Base-by-base conservation (phyloP, 371 early-diverging fungal genomes). In the Mortierella sp. region DNA sequence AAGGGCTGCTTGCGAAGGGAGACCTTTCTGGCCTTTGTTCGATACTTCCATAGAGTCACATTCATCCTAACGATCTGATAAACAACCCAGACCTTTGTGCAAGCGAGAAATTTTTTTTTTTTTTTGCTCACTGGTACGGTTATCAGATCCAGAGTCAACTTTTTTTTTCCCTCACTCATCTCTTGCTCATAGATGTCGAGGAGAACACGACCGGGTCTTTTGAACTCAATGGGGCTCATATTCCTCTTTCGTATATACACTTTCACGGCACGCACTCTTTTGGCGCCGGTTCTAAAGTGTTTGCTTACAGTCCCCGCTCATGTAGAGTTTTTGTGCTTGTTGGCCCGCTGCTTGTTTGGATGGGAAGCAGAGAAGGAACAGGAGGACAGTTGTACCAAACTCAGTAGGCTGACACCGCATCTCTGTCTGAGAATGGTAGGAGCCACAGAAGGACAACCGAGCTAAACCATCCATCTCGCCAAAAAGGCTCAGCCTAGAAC, bases 81-180 rank as follows among this genome's bases (percentile, higher is more conserved):
- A 67, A 67, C 58, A 53, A 39, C 6, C 34, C 19, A 18, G 27
- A 39, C 39, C 7, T 14, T 19, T 23, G 23, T 23, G 23, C 10
- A 18, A 26, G 24, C 4, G 45, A 26, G 28, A 39, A 41, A 47
- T 3, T 34, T 34, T 34, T 34, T 4, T 10, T 10, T 45, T 54
- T 45, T 64, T 56, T 65, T 3, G n/a, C 18, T 1, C 8, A 16
- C 12, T 18, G 24, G 31, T n/a, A 4, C 45, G 19, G 38, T 64
- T 67, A 67, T 67, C 67, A 59, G 67, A 67, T 67, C 67, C 67
- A 66, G 67, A 59, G 67, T 67, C 67, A 67, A 55, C 55, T 54
- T 67, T 66, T 66, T 66, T 65, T 65, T 58, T 53, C 54, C 30
- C 54, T 61, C 54, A 52, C 43, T 24, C n/a, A 28, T 38, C 14